phyloP scores from a whole-genome alignment of 2,329 filamentous ascomycete species.

The Pyricularia pennisetigena region DNA sequence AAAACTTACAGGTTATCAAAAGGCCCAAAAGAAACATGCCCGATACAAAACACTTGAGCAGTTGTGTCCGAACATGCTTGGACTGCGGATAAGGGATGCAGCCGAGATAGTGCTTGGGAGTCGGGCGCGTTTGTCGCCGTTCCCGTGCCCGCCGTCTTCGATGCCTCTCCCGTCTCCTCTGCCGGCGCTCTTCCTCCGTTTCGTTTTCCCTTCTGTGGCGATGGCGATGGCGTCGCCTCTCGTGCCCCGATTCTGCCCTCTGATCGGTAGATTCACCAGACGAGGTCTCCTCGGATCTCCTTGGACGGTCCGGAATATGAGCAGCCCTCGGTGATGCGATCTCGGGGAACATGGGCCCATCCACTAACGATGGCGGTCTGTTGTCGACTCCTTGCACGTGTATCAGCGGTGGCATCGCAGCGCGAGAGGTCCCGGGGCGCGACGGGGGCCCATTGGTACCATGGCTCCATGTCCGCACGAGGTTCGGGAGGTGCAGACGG shows the following conservation, averaged over 20 bases:
- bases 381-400: background rate
- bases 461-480: constrained; percentile 27
- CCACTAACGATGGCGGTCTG: background rate
- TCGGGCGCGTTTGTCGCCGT: constrained; percentile 9
- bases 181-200: constrained; percentile 6
- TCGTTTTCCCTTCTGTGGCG: constrained; percentile 3
- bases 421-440: constrained; percentile 13
- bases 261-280: background rate
- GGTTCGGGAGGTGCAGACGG: constrained; percentile 29
- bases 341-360: background rate
- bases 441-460: constrained; percentile 21
- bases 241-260: background rate
- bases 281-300: constrained; percentile 5
- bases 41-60: constrained; percentile 54
- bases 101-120: constrained; percentile 35
- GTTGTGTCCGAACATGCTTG: constrained; percentile 39
- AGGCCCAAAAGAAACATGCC: constrained; percentile 50
- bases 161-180: background rate
- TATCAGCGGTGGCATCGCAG: background rate
- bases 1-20: constrained; percentile 54
- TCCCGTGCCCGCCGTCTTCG: background rate
- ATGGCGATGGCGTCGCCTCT: background rate
- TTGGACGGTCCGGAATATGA: constrained; percentile 7
- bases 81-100: constrained; percentile 49
- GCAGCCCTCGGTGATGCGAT: constrained; percentile 10